phyloP scores from a whole-genome alignment of 2,329 filamentous ascomycete genomes.

The Mycosphaerella arachidis region DNA sequence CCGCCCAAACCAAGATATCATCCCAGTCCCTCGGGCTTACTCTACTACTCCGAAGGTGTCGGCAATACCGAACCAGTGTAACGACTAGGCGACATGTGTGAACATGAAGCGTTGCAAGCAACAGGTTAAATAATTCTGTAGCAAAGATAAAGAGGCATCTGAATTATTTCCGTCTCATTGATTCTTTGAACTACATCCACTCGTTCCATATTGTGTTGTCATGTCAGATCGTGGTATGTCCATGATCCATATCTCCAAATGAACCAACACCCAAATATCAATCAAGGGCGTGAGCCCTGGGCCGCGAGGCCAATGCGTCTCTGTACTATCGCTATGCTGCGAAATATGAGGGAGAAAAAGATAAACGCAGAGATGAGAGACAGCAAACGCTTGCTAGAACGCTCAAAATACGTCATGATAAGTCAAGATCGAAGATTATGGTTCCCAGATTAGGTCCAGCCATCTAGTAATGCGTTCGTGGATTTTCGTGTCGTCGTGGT shows the following conservation, averaged over 20 bases:
- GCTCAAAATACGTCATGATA: neutral
- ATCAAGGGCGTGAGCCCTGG: neutral
- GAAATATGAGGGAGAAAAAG: neutral
- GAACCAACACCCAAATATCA: neutral
- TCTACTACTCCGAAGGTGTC: no score
- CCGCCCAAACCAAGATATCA: neutral
- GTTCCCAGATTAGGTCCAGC: conserved; percentile 8
- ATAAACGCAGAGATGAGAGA: neutral
- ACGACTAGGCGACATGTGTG: neutral
- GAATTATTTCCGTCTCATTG: neutral
- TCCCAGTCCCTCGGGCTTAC: neutral
- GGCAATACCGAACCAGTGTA: neutral
- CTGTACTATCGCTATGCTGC: neutral
- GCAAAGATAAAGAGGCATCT: no score
- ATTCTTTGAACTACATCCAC: neutral
- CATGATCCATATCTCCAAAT: neutral
- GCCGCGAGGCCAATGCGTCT: conserved; percentile 1
- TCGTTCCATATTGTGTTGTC: neutral
- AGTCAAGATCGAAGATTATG: neutral
- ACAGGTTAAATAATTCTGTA: no score
- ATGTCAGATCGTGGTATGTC: neutral
- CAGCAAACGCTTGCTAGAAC: conserved; percentile 7
- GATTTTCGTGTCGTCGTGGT: conserved; percentile 1
- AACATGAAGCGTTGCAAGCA: neutral
- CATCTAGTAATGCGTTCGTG: neutral